A percentile compares a stretch with the other conserved stretches of the same genome.
Evolutionary conservation across 2,329 filamentous ascomycete species (phyloP).

Genomic region (Cytospora mali): DNA sequence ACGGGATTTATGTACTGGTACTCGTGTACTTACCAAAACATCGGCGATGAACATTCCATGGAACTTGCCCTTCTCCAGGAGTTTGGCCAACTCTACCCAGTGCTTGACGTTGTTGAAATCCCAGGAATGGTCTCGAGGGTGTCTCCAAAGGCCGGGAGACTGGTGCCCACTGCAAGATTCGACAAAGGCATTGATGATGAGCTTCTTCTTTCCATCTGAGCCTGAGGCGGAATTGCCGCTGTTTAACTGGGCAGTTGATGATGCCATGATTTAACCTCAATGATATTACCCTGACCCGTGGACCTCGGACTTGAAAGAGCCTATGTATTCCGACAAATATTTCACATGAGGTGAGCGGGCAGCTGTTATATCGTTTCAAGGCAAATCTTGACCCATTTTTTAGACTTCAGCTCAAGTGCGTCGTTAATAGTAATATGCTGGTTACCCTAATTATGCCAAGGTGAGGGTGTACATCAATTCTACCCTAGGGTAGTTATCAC

Average conservation of each 20-base stretch:
- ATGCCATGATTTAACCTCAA: constrained; percentile 16
- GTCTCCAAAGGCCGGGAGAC: constrained; percentile 27
- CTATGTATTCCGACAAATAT: neutral
- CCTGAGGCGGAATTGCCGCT: neutral
- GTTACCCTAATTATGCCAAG: too few relatives aligned
- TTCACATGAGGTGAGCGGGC: neutral
- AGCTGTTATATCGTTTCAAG: neutral
- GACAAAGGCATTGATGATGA: constrained; percentile 49
- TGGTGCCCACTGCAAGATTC: constrained; percentile 25
- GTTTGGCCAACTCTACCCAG: constrained; percentile 42
- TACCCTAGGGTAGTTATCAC: too few relatives aligned
- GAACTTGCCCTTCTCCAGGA: constrained; percentile 42
- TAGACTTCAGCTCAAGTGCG: neutral
- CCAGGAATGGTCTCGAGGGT: constrained; percentile 29
- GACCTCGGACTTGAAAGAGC: neutral
- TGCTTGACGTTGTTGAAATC: constrained; percentile 32
- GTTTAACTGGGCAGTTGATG: constrained; percentile 3
- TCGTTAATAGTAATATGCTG: neutral
- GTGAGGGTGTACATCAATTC: too few relatives aligned
- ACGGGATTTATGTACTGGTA: too few relatives aligned
- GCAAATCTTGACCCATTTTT: neutral
- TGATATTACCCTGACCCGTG: neutral
- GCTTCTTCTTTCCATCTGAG: constrained; percentile 38
- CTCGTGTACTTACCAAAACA: constrained; percentile 33
- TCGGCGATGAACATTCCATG: constrained; percentile 46